phyloP scores from a whole-genome alignment of 1,284 basidiomycete genomes.

The Ceratorhiza oryzae-sativae region DNA sequence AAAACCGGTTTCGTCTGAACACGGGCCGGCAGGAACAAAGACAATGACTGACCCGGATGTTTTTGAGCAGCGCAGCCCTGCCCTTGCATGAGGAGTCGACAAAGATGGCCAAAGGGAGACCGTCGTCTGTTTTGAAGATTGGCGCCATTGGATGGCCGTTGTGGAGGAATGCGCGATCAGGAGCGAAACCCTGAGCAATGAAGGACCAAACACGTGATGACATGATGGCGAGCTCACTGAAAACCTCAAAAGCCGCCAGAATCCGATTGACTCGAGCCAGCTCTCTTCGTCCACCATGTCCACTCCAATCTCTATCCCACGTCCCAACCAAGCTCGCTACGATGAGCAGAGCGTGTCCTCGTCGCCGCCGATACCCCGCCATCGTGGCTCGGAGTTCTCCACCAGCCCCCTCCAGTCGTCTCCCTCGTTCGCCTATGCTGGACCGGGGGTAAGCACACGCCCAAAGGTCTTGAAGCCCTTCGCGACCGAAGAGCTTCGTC shows the following conservation, averaged over 20 bases:
- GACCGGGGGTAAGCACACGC: background rate
- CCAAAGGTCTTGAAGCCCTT: constrained; percentile 73
- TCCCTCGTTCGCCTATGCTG: background rate
- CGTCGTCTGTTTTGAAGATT: constrained; percentile 24
- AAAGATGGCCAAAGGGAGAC: constrained; percentile 18
- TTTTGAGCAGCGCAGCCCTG: background rate
- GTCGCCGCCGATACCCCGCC: constrained; percentile 13
- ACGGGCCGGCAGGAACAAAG: background rate
- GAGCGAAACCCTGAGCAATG: constrained; percentile 4
- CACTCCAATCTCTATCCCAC: constrained; percentile 30
- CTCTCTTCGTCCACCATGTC: constrained; percentile 33
- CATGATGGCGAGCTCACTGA: background rate
- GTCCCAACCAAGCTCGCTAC: background rate
- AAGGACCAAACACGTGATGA: constrained; percentile 6
- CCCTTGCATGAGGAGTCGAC: constrained; percentile 10
- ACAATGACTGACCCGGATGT: constrained; percentile 18
- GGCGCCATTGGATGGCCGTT: constrained; percentile 7
- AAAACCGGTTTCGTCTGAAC: background rate
- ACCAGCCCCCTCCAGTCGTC: constrained; percentile 36
- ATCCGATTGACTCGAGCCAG: constrained; percentile 38
- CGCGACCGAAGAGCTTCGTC: constrained; percentile 75
- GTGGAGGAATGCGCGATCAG: background rate
- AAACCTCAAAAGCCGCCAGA: constrained; percentile 39
- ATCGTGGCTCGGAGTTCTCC: constrained; percentile 9
- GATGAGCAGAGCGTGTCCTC: constrained; percentile 27